Percentiles rank a stretch among this genome's conserved stretches.
phyloP scores from a whole-genome alignment of 2,329 filamentous ascomycete genomes.

The Cercospora sp. region DNA sequence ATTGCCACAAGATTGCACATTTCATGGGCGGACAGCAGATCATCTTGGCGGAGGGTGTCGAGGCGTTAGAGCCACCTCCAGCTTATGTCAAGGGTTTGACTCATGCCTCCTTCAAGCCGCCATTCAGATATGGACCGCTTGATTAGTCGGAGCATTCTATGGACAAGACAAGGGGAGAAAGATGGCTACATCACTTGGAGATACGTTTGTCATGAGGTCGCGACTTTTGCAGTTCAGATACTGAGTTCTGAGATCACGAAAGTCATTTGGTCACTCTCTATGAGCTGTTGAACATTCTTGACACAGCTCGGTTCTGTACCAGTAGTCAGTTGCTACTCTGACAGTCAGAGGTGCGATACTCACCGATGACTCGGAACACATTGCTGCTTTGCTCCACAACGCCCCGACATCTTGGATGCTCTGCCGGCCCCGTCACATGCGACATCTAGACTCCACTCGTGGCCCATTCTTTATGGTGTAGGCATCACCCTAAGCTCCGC shows the following conservation, averaged over 20 bases:
- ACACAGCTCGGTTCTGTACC: not conserved
- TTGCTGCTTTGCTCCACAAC: not conserved
- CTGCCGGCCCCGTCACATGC: not conserved
- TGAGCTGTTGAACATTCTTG: not conserved
- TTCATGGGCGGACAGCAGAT: slow-evolving; percentile 27
- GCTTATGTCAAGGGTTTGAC: slow-evolving; percentile 26
- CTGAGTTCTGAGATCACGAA: not conserved
- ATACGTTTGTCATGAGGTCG: not conserved
- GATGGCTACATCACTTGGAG: not conserved
- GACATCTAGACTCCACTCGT: not conserved
- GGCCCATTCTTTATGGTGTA: not conserved
- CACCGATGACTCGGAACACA: not conserved
- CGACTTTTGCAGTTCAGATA: not conserved
- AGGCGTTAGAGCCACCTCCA: slow-evolving; percentile 21
- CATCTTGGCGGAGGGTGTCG: slow-evolving; percentile 25
- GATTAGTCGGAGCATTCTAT: slow-evolving; percentile 5
- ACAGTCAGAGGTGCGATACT: not conserved
- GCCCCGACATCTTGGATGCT: not conserved
- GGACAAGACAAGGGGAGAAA: not conserved
- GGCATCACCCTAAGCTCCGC: not conserved
- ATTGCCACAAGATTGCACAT: slow-evolving; percentile 23
- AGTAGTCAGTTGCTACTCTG: not conserved
- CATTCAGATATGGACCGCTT: slow-evolving; percentile 25
- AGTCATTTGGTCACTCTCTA: not conserved
- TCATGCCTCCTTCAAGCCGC: slow-evolving; percentile 25